phyloP scores from a whole-genome alignment of 129 eudicot species.

The Rutidosis leptorrhynchoides region DNA sequence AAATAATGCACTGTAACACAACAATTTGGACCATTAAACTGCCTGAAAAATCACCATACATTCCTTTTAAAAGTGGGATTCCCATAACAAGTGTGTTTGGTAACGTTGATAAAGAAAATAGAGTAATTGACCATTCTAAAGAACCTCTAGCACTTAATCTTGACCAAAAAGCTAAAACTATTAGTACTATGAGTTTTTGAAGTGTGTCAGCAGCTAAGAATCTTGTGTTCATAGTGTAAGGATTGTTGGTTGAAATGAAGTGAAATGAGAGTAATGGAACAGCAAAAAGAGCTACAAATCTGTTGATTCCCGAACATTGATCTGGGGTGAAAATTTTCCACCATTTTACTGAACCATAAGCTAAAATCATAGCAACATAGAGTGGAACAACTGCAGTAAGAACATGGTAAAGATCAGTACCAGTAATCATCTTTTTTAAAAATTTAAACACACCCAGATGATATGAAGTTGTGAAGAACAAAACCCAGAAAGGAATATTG shows the following conservation, averaged over 20 bases:
- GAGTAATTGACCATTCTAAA: conserved; percentile 82
- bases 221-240: conserved; percentile 75
- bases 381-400: conserved; percentile 89
- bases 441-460: conserved; percentile 18
- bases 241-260: conserved; percentile 89
- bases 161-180: conserved; percentile 62
- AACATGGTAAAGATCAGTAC: conserved; percentile 80
- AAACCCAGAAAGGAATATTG: conserved; percentile 27
- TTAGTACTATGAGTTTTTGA: conserved; percentile 68
- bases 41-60: conserved; percentile 84
- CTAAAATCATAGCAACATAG: conserved; percentile 92
- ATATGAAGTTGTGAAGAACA: neutral
- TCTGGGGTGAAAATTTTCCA: conserved; percentile 93
- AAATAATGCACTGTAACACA: conserved; percentile 77
- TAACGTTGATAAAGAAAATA: conserved; percentile 68
- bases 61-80: conserved; percentile 74
- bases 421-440: conserved; percentile 49
- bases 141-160: conserved; percentile 62
- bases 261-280: conserved; percentile 88
- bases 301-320: conserved; percentile 92
- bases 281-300: conserved; percentile 87
- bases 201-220: conserved; percentile 92
- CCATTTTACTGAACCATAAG: conserved; percentile 91
- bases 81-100: conserved; percentile 98
- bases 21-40: conserved; percentile 94